These are phyloP conservation scores for Rhizoclosmatium sp. DNA, from an alignment of 192 early-diverging fungal species.

Conservation along the genomic window DNA sequence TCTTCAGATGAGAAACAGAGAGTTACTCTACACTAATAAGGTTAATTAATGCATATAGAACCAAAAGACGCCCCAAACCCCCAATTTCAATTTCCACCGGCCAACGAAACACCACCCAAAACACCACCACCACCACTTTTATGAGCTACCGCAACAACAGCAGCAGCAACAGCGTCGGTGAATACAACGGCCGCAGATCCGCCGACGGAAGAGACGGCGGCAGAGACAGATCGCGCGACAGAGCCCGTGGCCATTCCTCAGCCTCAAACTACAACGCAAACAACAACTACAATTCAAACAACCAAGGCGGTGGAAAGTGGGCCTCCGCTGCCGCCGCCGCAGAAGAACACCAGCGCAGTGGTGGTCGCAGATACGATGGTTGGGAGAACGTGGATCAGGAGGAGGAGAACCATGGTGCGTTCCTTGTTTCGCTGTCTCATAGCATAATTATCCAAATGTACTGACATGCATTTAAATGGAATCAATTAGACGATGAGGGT, in stretches of 20 bases:
- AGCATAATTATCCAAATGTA: not conserved
- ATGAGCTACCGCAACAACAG: constrained; percentile 29
- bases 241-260: not conserved
- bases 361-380: constrained; percentile 14
- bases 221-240: not conserved
- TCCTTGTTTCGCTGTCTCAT: too few species aligned
- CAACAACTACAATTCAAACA: not conserved
- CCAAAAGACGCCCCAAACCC: too few species aligned
- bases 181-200: not conserved
- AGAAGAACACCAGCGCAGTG: constrained; percentile 18
- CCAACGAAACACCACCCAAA: too few species aligned
- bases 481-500: constrained; percentile 42
- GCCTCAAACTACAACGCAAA: not conserved
- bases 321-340: constrained; percentile 30
- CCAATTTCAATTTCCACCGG: too few species aligned
- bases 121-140: too few species aligned
- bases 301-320: constrained; percentile 31
- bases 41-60: too few species aligned
- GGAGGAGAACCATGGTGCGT: constrained; percentile 34
- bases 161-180: not conserved
- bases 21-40: too few species aligned
- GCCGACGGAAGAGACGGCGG: constrained; percentile 15
- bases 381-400: constrained; percentile 42
- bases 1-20: too few species aligned
- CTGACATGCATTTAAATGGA: not conserved